phyloP scores from a whole-genome alignment of 768 basidiomycete species.

The Scleroderma citrinum region DNA sequence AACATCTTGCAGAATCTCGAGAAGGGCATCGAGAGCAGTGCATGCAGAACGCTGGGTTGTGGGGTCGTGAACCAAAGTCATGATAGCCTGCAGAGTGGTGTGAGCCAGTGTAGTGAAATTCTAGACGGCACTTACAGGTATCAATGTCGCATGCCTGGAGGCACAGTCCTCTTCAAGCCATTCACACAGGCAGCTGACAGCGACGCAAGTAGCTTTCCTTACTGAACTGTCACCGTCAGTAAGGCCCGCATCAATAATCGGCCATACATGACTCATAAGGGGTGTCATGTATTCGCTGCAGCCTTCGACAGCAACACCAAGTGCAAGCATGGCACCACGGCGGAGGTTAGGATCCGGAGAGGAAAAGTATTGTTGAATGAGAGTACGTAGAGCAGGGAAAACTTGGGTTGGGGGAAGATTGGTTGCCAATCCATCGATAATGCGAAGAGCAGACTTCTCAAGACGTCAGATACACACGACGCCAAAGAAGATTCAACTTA shows the following conservation, averaged over 20 bases:
- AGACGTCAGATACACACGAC: constrained; percentile 5
- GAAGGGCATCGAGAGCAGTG: constrained; percentile 91
- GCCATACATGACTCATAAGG: constrained; percentile 88
- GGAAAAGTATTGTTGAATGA: constrained; percentile 81
- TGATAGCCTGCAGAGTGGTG: constrained; percentile 58
- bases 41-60: constrained; percentile 90
- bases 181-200: constrained; percentile 94
- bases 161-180: constrained; percentile 94
- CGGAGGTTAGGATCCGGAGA: constrained; percentile 74
- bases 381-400: constrained; percentile 81
- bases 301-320: constrained; percentile 94
- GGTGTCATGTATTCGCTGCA: constrained; percentile 98
- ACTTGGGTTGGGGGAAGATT: constrained; percentile 92
- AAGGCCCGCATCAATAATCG: constrained; percentile 84
- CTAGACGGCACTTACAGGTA: constrained; percentile 57
- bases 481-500: constrained; percentile 33
- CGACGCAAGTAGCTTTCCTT: constrained; percentile 92
- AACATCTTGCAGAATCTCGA: constrained; percentile 88
- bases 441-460: constrained; percentile 81
- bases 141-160: constrained; percentile 71
- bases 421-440: constrained; percentile 89
- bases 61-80: constrained; percentile 83
- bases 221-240: constrained; percentile 79
- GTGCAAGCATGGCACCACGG: constrained; percentile 90
- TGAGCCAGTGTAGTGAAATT: neutral